Base-by-base conservation (phyloP, 495 filamentous ascomycete genomes). In the Chaetomium tenue region DNA sequence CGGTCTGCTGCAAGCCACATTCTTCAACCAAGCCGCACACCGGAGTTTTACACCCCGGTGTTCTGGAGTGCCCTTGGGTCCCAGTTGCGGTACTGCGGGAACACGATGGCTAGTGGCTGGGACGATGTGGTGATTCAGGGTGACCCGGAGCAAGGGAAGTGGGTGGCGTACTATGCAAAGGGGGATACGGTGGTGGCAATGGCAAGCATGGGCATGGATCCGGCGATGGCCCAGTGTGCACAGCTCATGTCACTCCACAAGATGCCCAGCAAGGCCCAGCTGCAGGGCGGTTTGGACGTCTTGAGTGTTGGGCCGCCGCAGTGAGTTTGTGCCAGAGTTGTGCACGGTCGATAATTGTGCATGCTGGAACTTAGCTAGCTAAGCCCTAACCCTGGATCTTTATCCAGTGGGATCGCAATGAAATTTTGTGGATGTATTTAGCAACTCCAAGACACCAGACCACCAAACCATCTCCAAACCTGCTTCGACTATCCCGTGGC, bases 11-110 rank as follows among this genome's bases (percentile, higher is more conserved):
- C 91, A 5, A 76, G 79, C 60, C 82, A 89, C 64, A 97, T 98
- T 62, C 80, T 84, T 42, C 83, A 87, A 63, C 83, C 87, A 33
- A 73, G 77, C 67, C 68, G 82, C 15, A 79, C 77, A 68, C 82
- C 88, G 0, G 87, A 91, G 64, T 77, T 81, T 3, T 98, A 97
- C 77, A 91, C 92, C 26, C 94, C 94, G 0, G 83, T 98, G 37
- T 98, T 98, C 81, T 98, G 94, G 94, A 93, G 90, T 12, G 95
- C 94, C 3, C 77, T 98, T 12, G 93, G 92, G 16, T 80, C 86
- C 2, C 94, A 98, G 78, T 73, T 98, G 65, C 84, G 94, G 25
- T 98, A 98, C 77, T 94, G 91, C 70, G 94, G 94, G 2, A 92
- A 91, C 76, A 91, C 93, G 0, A 66, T 78, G 60, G 72, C 78